Conservation (phyloP, 371 early-diverging fungal species). For the Nematocida sp. region DNA sequence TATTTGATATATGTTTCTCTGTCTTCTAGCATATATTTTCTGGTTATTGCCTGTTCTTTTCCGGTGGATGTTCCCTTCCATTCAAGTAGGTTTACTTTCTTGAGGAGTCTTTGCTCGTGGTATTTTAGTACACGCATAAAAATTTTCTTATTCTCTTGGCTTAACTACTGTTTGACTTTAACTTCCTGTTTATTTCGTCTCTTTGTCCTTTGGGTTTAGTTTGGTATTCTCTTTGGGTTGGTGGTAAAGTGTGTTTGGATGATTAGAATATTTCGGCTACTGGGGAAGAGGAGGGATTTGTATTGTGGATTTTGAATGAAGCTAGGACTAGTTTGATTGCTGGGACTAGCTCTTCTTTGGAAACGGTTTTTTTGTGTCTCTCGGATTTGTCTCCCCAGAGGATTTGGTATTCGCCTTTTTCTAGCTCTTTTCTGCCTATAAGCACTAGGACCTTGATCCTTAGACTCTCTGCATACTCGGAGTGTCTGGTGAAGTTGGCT, state of each 20-base stretch:
- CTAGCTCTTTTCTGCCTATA: conserved; percentile 56
- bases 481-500: conserved; percentile 68
- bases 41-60: conserved; percentile 79
- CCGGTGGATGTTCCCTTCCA: conserved; percentile 84
- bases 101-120: conserved; percentile 92
- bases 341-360: neutral
- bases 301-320: neutral
- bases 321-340: neutral
- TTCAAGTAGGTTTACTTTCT: conserved; percentile 91
- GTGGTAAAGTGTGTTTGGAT: neutral
- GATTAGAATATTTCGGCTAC: neutral
- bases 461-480: conserved; percentile 45
- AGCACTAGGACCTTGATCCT: conserved; percentile 38
- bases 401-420: conserved; percentile 16
- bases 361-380: conserved; percentile 6
- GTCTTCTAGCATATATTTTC: conserved; percentile 78
- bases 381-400: conserved; percentile 16
- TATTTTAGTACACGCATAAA: conserved; percentile 71
- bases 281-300: neutral
- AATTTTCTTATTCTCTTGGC: neutral
- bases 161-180: no score
- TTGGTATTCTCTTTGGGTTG: neutral
- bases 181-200: no score
- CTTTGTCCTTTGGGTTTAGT: no score
- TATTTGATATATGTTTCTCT: conserved; percentile 91